phyloP scores from a whole-genome alignment of 306 rosid genomes.

The barrel medic (Medicago truncatula) region MtrunA17r5.0-ANR NC_053049.1:47109001-47109500 shows the following conservation, averaged over 20 bases:
- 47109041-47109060: neutral
- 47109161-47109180: conserved; percentile 79
- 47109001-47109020: conserved; percentile 19
- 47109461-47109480: too few relatives aligned
- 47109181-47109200: conserved; percentile 93
- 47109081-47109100: conserved; percentile 99
- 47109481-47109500: too few relatives aligned
- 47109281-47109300: conserved; percentile 28
- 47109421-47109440: neutral
- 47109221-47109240: conserved; percentile 12
- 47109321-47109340: conserved; percentile 20
- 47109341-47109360: conserved; percentile 14
- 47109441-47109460: neutral
- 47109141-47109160: conserved; percentile 94
- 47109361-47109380: neutral
- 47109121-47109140: conserved; percentile 98
- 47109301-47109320: conserved; percentile 1
- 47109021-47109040: conserved; percentile 8
- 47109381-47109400: conserved; percentile 4
- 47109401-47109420: conserved; percentile 3
- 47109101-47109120: conserved; percentile 95
- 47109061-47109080: conserved; percentile 50
- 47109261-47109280: conserved; percentile 21
- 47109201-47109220: conserved; percentile 68
- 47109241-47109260: conserved; percentile 32